These are phyloP conservation scores for Mycena metata DNA, from an alignment of 768 basidiomycete species.

Conservation along the genomic window DNA sequence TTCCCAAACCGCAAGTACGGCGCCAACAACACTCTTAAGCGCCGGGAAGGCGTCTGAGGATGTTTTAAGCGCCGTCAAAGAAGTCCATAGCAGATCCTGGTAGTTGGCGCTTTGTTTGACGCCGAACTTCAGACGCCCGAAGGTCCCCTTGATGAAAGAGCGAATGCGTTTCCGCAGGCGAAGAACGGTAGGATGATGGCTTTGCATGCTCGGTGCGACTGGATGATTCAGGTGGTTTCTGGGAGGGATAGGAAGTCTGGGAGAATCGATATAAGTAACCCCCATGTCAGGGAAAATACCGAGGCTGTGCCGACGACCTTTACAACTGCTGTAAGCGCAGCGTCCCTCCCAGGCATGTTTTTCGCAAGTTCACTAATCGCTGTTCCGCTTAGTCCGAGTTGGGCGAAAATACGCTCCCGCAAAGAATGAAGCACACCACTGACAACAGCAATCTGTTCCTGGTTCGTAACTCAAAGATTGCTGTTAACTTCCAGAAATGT, in stretches of 20 bases:
- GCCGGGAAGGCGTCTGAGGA: constrained; percentile 21
- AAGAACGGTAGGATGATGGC: background rate
- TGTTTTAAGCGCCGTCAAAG: constrained; percentile 23
- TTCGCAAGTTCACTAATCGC: too few relatives aligned
- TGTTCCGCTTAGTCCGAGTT: too few relatives aligned
- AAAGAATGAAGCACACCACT: background rate
- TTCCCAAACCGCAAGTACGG: constrained; percentile 7
- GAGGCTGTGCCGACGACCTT: background rate
- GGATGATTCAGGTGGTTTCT: too few relatives aligned
- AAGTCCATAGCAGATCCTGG: constrained; percentile 20
- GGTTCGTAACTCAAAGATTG: background rate
- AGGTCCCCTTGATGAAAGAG: constrained; percentile 4
- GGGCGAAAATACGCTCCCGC: background rate
- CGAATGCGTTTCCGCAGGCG: background rate
- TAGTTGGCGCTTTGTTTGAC: background rate
- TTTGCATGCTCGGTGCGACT: background rate
- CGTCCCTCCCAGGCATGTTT: background rate
- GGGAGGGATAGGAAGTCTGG: background rate
- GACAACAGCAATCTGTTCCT: background rate
- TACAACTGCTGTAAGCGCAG: constrained; percentile 10
- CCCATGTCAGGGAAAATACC: background rate
- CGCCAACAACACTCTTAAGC: constrained; percentile 18
- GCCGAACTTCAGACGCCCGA: constrained; percentile 1
- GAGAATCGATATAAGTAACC: background rate
- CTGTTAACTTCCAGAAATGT: background rate